Base-by-base conservation (phyloP, 768 basidiomycete genomes). In the Amanita rubescens region DNA sequence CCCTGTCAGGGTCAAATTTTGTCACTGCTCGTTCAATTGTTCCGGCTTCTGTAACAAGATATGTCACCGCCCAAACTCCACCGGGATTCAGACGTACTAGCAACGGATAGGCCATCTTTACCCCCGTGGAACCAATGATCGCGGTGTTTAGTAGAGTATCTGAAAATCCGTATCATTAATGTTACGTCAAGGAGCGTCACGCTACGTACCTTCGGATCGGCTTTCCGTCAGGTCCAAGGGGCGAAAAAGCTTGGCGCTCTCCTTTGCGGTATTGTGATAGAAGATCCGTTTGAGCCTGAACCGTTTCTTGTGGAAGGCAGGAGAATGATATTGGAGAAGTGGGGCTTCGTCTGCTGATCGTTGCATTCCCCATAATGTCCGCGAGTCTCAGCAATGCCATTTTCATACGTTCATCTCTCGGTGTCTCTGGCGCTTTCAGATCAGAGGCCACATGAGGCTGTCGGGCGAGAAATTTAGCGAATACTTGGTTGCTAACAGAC, bases 261-360 rank as follows among this genome's bases (percentile, higher is more conserved):
- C 74, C 77, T 49, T 72, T 75, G 11, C 66, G 64, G 54, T 81
- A 85, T 37, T 71, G 67, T 39, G 59, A 63, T 50, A 85, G 63
- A 32, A 70, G 63, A 22, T 81, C 78, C 0, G 68, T 66, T 61
- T 89, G 86, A 14, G 68, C 72, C 62, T 75, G 69, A 24, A 76
- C 64, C 7, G 78, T 67, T 4, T 83, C 80, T 8, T 70, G 69
- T 0, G 82, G 58, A 30, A 85, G 72, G 58, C 81, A 81, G 10
- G 78, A 85, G 60, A 90, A 90, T 6, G 85, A 87, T 47, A 89
- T 69, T 1, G 81, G 70, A 5, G 79, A 86, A n/a, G 62, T 54
- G 10, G 85, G 81, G 59, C 84, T 74, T 24, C 80, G 76, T 10
- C 68, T 62, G 9, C 72, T 70, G 33, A 84, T 74, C 20, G 66